A percentile compares a stretch with the other conserved stretches of the same genome.
phyloP scores from a whole-genome alignment of 805 yeast species.

The Clavispora santaluciae region DNA sequence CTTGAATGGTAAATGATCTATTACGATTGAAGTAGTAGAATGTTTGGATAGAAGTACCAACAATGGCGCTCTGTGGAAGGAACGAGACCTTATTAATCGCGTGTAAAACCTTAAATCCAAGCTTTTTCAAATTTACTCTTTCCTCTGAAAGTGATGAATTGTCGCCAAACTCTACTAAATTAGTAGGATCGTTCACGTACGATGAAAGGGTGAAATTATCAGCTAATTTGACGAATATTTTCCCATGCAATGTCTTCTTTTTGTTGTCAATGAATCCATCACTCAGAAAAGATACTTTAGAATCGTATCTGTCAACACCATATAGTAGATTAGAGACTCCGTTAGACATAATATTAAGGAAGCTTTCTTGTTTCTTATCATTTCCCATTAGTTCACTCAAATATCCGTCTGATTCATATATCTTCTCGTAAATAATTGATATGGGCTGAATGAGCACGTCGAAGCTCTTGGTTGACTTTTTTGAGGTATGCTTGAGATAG shows the following conservation, averaged over 20 bases:
- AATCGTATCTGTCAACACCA: conserved; percentile 6
- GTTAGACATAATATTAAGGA: conserved; percentile 31
- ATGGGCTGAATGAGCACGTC: conserved; percentile 46
- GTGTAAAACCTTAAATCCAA: conserved; percentile 50
- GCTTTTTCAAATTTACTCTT: conserved; percentile 37
- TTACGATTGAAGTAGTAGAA: conserved; percentile 21
- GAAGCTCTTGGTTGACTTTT: conserved; percentile 17
- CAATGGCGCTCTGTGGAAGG: conserved; percentile 50
- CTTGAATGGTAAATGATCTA: conserved; percentile 15
- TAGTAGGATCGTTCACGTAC: conserved; percentile 18
- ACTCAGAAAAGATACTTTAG: conserved; percentile 2
- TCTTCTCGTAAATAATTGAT: conserved; percentile 56
- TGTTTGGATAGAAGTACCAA: conserved; percentile 43
- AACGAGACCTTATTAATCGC: conserved; percentile 48
- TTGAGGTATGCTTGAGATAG: conserved; percentile 33
- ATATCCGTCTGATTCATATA: conserved; percentile 52
- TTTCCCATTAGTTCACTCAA: conserved; percentile 52
- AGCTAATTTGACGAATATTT: conserved; percentile 34
- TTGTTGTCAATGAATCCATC: conserved; percentile 29
- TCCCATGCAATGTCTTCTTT: conserved; percentile 27
- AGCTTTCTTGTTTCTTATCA: conserved; percentile 52
- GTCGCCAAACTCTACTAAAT: conserved; percentile 8
- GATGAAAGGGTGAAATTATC: conserved; percentile 26
- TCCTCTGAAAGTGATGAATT: conserved; percentile 22
- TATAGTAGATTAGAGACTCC: conserved; percentile 30